Conservation (phyloP, 2,329 filamentous ascomycete species). For the Talaromyces albobiverticillius region DNA sequence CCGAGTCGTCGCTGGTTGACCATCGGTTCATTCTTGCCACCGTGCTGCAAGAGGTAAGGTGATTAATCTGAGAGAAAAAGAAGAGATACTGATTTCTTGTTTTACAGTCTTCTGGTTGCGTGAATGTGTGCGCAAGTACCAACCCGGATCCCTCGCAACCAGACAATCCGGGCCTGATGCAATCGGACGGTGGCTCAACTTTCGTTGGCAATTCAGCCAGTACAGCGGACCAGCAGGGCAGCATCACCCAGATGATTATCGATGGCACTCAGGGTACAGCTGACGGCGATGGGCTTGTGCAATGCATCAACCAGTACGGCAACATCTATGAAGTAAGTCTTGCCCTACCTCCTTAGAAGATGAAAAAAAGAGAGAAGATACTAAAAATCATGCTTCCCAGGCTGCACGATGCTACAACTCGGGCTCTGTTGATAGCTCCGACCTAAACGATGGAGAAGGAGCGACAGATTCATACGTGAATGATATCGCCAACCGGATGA, state of each 20-base stretch:
- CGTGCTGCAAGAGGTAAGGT: conserved; percentile 9
- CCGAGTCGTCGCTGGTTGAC: conserved; percentile 10
- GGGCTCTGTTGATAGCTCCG: conserved; percentile 11
- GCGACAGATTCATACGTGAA: conserved; percentile 14
- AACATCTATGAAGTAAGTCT: conserved; percentile 12
- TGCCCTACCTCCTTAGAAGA: not conserved
- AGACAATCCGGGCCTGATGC: conserved; percentile 13
- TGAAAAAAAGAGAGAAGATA: not conserved
- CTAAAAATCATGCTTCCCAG: not conserved
- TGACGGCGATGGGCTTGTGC: conserved; percentile 11
- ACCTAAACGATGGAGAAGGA: conserved; percentile 10
- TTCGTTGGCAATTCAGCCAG: conserved; percentile 12
- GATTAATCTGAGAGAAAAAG: too few species aligned
- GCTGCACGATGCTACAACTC: conserved; percentile 15
- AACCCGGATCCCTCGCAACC: conserved; percentile 13
- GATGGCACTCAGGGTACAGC: conserved; percentile 11
- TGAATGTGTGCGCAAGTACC: conserved; percentile 8
- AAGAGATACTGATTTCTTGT: not conserved
- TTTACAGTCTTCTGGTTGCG: conserved; percentile 12
- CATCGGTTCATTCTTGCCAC: conserved; percentile 15
- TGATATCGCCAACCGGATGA: conserved; percentile 13
- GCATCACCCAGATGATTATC: conserved; percentile 13
- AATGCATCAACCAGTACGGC: conserved; percentile 13
- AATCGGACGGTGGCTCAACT: conserved; percentile 11
- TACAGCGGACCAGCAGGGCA: conserved; percentile 2